Evolutionary conservation across 108 stramenopile species (phyloP).

Genomic region (Fistulifera solaris): DNA sequence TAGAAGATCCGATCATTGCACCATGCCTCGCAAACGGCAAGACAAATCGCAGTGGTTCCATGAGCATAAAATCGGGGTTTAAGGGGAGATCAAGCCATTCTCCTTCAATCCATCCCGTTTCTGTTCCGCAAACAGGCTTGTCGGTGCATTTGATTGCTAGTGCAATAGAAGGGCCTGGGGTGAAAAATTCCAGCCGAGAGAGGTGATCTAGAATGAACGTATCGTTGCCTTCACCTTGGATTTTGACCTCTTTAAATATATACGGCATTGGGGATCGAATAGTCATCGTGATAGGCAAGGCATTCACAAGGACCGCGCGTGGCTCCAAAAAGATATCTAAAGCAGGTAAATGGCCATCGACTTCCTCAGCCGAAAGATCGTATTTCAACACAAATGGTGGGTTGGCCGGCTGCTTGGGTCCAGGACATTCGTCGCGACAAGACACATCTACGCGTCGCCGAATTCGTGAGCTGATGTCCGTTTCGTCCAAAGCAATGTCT

Average conservation of each 20-base stretch:
- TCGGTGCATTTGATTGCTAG: constrained; percentile 50
- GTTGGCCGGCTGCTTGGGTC: neutral
- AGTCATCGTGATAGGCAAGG: constrained; percentile 44
- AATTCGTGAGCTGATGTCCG: too few species aligned
- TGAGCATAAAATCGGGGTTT: constrained; percentile 29
- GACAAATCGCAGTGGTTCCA: constrained; percentile 48
- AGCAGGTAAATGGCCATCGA: constrained; percentile 36
- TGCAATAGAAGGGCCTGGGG: constrained; percentile 73
- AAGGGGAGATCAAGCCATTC: constrained; percentile 72
- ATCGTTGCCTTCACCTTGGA: constrained; percentile 19
- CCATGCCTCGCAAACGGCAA: constrained; percentile 42
- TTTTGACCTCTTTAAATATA: constrained; percentile 31
- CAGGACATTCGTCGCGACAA: too few species aligned
- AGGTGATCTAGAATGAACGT: constrained; percentile 16
- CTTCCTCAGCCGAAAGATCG: constrained; percentile 29
- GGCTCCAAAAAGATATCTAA: constrained; percentile 57
- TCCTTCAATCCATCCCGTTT: constrained; percentile 69
- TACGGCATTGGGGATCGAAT: constrained; percentile 79
- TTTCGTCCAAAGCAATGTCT: constrained; percentile 2
- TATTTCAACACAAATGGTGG: neutral
- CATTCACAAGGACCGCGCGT: constrained; percentile 54
- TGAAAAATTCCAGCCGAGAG: constrained; percentile 43
- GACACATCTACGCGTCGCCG: too few species aligned
- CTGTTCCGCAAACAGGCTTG: constrained; percentile 51
- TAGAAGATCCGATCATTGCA: neutral